Percentiles rank a stretch among this genome's conserved stretches.
phyloP scores from a whole-genome alignment of 306 rosid genomes.

The Alnus glutinosa region DNA sequence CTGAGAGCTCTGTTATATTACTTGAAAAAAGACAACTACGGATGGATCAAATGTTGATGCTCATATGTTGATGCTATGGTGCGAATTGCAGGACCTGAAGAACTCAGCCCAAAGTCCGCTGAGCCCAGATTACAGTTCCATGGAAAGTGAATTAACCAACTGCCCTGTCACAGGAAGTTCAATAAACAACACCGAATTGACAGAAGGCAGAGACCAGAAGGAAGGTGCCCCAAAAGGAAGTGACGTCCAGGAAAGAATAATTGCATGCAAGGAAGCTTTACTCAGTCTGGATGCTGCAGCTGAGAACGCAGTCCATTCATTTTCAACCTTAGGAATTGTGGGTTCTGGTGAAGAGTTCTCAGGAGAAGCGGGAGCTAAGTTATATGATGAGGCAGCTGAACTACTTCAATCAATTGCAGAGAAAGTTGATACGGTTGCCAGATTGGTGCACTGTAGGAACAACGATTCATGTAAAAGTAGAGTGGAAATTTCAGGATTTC shows the following conservation, averaged over 20 bases:
- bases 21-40: constrained; percentile 19
- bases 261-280: constrained; percentile 55
- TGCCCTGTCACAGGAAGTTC: constrained; percentile 31
- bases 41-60: constrained; percentile 15
- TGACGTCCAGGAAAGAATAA: constrained; percentile 36
- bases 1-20: constrained; percentile 1
- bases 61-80: constrained; percentile 26
- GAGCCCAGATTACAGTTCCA: constrained; percentile 14
- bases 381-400: constrained; percentile 46
- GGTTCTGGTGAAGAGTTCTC: constrained; percentile 35
- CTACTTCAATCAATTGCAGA: constrained; percentile 51
- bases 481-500: constrained; percentile 20
- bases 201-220: constrained; percentile 21
- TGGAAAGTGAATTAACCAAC: constrained; percentile 26
- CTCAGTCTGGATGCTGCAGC: constrained; percentile 54
- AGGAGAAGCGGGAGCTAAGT: constrained; percentile 34
- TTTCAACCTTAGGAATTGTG: constrained; percentile 32
- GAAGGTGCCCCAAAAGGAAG: constrained; percentile 23
- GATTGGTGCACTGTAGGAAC: constrained; percentile 42
- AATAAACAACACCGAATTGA: constrained; percentile 15
- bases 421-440: constrained; percentile 52
- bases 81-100: constrained; percentile 39
- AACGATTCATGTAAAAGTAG: constrained; percentile 28
- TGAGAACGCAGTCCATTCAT: constrained; percentile 38
- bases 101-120: constrained; percentile 24